Evolutionary conservation across 1,284 basidiomycete genomes (phyloP).

Genomic region (Marasmius fiardii): DNA sequence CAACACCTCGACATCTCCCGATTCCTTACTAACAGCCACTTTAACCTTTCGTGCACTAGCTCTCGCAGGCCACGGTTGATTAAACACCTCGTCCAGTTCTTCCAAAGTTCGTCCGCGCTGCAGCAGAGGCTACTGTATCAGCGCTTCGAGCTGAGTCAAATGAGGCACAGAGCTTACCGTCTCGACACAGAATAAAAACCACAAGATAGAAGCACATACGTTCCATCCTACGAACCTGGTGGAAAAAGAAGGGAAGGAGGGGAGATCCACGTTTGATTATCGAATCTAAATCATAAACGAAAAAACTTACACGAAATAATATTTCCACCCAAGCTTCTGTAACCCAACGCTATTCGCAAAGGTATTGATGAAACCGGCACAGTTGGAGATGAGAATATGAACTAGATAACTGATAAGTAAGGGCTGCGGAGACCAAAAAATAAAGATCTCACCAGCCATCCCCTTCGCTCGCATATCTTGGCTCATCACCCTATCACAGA

Average conservation of each 20-base stretch:
- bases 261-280: no score
- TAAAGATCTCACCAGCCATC: slow-evolving; percentile 19
- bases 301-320: slow-evolving; percentile 24
- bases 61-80: slow-evolving; percentile 23
- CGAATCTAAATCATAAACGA: not conserved
- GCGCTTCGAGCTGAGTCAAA: no score
- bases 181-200: slow-evolving; percentile 26
- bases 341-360: slow-evolving; percentile 26
- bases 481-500: slow-evolving; percentile 22
- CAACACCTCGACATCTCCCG: slow-evolving; percentile 7
- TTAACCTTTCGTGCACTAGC: slow-evolving; percentile 19
- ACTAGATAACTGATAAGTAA: slow-evolving; percentile 7
- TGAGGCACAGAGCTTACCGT: slow-evolving; percentile 20
- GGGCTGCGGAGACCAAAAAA: not conserved
- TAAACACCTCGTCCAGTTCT: slow-evolving; percentile 24
- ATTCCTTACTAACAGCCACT: slow-evolving; percentile 14
- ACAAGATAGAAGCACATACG: slow-evolving; percentile 20
- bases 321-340: slow-evolving; percentile 22
- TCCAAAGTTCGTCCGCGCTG: slow-evolving; percentile 24
- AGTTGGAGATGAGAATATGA: slow-evolving; percentile 26
- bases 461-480: slow-evolving; percentile 27
- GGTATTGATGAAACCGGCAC: slow-evolving; percentile 27
- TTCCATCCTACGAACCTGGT: slow-evolving; percentile 25
- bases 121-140: not conserved
- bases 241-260: not conserved